Conservation (phyloP, 441 rosid species). For the Hura crepitans region DNA sequence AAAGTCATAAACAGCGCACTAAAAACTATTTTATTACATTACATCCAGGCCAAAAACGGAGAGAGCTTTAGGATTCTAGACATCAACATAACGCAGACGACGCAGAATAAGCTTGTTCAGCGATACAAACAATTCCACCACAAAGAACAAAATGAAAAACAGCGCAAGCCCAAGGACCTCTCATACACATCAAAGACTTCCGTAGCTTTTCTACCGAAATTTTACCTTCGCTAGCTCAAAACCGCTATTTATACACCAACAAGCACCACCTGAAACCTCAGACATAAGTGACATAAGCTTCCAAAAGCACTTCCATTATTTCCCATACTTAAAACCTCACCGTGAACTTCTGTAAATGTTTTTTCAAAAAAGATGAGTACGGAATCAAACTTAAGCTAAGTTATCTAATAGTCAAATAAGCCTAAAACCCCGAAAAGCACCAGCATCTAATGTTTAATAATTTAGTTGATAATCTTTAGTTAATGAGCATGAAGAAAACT, state of each 20-base stretch:
- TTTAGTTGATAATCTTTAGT: background rate
- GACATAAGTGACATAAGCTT: too few species aligned
- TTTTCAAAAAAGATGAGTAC: background rate
- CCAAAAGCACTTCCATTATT: too few species aligned
- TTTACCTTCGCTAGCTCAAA: background rate
- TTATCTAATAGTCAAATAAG: background rate
- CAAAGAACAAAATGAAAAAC: background rate
- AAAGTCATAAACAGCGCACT: background rate
- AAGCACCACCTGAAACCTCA: background rate
- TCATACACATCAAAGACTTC: background rate
- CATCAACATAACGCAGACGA: background rate
- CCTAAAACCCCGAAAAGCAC: slow-evolving; percentile 17
- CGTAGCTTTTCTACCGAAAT: background rate
- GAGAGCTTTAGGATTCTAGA: background rate
- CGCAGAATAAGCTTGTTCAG: background rate
- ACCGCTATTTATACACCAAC: background rate
- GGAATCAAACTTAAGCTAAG: background rate
- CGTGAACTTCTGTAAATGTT: background rate
- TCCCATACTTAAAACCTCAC: background rate
- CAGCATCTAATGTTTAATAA: background rate
- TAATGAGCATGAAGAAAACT: background rate
- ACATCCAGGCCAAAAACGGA: too few species aligned
- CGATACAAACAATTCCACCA: background rate
- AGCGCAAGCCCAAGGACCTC: background rate
- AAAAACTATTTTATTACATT: background rate